Conservation (phyloP, 768 basidiomycete species). For the Lentinula sp. region DNA sequence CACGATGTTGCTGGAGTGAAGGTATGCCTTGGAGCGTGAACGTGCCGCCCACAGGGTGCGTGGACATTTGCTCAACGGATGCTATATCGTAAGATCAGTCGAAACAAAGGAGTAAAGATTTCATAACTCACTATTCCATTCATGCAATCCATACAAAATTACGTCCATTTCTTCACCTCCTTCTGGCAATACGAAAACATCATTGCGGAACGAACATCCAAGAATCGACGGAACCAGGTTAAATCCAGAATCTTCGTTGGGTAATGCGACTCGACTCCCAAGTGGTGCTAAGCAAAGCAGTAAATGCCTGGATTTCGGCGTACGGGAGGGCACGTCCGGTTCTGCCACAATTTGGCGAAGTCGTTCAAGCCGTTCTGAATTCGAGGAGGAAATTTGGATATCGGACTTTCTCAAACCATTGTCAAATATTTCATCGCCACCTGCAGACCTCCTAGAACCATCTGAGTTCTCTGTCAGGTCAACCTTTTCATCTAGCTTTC, state of each 20-base stretch:
- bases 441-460: not conserved
- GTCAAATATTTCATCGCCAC: not conserved
- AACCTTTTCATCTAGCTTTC: not conserved
- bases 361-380: constrained; percentile 17
- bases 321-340: constrained; percentile 19
- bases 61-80: constrained; percentile 13
- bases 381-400: not conserved
- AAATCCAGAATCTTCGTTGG: constrained; percentile 34
- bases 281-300: constrained; percentile 45
- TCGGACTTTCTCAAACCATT: constrained; percentile 1
- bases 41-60: constrained; percentile 53
- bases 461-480: not conserved
- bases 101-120: not conserved
- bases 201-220: not conserved
- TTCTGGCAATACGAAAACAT: constrained; percentile 9
- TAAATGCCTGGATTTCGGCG: constrained; percentile 33
- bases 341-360: constrained; percentile 15
- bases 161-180: not conserved
- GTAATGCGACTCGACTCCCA: constrained; percentile 20
- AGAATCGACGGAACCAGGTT: constrained; percentile 27
- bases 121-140: constrained; percentile 6
- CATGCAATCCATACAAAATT: constrained; percentile 9
- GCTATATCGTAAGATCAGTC: not conserved
- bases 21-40: constrained; percentile 47
- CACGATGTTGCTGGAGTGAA: constrained; percentile 33